Evolutionary conservation across 305 asterid genomes (phyloP), one percentile per base, ranked within the genome.

Genomic region (Rubia tinctorum): DNA sequence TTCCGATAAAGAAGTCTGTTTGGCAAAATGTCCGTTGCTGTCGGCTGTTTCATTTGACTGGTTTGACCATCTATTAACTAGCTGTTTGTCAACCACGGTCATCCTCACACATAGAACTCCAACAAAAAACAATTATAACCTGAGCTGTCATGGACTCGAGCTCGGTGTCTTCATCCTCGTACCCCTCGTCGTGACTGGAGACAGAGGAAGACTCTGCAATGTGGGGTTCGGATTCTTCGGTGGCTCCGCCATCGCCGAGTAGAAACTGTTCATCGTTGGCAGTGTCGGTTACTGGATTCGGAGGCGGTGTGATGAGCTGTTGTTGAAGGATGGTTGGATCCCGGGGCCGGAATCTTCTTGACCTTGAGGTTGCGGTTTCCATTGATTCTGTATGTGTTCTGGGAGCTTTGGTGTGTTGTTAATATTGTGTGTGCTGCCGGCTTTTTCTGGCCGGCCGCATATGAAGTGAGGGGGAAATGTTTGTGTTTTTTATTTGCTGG

Each of bases 121-220:
- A 2, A 53, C 7, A 22, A 53, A 6, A 18, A 53, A 53, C 10
- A 53, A 4, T 11, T 51, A 39, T 6, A 20, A 89, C 97, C 97
- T 88, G 83, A 42, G 95, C 96, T 62, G 96, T 91, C 93, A 91
- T 90, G 83, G 96, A 89, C 75, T 84, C 86, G 56, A 89, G 82
- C 67, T 88, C 87, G n/a, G 80, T 7, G 65, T 76, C 82, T 25
- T 77, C 87, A 8, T 74, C 83, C 12, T 20, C 81, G 20, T 78
- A 18, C 60, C 73, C 82, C 37, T 77, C 82, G 12, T 12, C 81
- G 10, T 79, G 73, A 72, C 89, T 84, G 9, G 85, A 83, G 62
- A 83, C 27, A 63, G 88, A 86, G 2, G 84, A 86, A 66, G 83
- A 84, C 71, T 88, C 93, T 1, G 76, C 73, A 23, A 76, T 80